Percentiles rank a stretch among this genome's conserved stretches.
Evolutionary conservation across 306 rosid species (phyloP).

Genomic region (Herpetospermum pedunculosum): DNA sequence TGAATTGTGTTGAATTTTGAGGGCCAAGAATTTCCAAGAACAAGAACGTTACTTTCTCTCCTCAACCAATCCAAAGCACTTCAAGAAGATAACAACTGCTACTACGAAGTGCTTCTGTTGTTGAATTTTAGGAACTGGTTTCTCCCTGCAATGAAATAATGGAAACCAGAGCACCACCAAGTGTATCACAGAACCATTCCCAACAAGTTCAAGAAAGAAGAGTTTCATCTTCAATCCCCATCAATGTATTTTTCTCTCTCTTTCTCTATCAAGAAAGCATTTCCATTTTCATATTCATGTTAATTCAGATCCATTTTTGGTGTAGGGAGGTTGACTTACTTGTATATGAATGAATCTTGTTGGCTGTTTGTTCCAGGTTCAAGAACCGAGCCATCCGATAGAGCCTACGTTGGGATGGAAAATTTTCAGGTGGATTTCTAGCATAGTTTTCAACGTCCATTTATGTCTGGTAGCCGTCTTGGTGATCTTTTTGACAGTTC

Average conservation of each 20-base stretch:
- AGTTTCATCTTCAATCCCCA: slow-evolving; percentile 18
- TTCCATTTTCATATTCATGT: slow-evolving; percentile 1
- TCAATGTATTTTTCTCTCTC: slow-evolving; percentile 20
- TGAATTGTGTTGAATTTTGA: neutral
- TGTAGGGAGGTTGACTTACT: neutral
- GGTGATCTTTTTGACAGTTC: slow-evolving; percentile 23
- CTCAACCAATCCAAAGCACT: neutral
- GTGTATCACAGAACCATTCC: neutral
- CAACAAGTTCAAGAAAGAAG: slow-evolving; percentile 20
- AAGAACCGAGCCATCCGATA: slow-evolving; percentile 22
- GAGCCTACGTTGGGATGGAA: slow-evolving; percentile 14
- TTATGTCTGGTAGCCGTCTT: slow-evolving; percentile 25
- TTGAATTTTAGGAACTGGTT: neutral
- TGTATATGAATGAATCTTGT: neutral
- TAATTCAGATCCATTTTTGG: neutral
- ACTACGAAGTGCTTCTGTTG: neutral
- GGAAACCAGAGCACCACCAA: neutral
- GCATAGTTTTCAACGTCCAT: slow-evolving; percentile 35
- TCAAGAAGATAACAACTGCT: neutral
- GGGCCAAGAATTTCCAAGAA: neutral
- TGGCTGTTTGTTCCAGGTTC: slow-evolving; percentile 21
- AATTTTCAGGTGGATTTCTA: slow-evolving; percentile 18
- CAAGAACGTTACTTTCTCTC: neutral
- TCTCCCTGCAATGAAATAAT: neutral
- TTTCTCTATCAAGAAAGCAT: slow-evolving; percentile 17